Base-by-base conservation (phyloP, 2,329 filamentous ascomycete species). In the Calonectria multiphialidica region DNA sequence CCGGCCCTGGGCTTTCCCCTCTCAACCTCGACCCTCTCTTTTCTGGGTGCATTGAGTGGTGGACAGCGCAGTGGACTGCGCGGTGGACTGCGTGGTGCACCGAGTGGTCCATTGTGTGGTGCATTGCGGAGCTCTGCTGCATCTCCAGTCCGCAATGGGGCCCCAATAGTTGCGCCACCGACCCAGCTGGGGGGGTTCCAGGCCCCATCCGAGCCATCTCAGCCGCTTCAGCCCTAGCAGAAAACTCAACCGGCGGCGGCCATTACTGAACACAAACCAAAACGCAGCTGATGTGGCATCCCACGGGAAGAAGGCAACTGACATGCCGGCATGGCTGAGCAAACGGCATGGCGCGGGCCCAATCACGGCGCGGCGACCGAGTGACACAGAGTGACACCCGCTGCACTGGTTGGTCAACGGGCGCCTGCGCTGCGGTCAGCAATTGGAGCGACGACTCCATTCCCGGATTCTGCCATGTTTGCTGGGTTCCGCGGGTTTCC, bases 191-290 rank as follows among this genome's bases (percentile, higher is more conserved):
- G 53, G n/a, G 33, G 53, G 68, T 64, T 70, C 68, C 50, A 70
- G 68, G 44, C 68, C 61, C 28, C 28, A 30, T 30, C 28, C 28
- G 28, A 30, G 28, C 28, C 23, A 25, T 42, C 66, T 62, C 66
- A 68, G 66, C 66, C 55, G 61, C 68, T 65, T 70, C 68, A 70
- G 68, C 68, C 68, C 68, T 70, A 70, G 68, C 68, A 50, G n/a
- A 50, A 35, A 37, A 45, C 42, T 50, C 45, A 9, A n/a, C n/a
- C n/a, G n/a, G 35, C 12, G 3, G 50, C 15, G 8, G 25, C 50
- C 16, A 30, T 65, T 33, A 44, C 12, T n/a, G n/a, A n/a, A 9
- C 5, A 1, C 28, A n/a, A n/a, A n/a, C n/a, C 25, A 12, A 21
- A 15, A 13, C 15, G 50, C 33, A 67, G 65, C 50, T 67, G 65